Conservation (phyloP, 2,329 filamentous ascomycete genomes). For the Diaporthe sp. region DNA sequence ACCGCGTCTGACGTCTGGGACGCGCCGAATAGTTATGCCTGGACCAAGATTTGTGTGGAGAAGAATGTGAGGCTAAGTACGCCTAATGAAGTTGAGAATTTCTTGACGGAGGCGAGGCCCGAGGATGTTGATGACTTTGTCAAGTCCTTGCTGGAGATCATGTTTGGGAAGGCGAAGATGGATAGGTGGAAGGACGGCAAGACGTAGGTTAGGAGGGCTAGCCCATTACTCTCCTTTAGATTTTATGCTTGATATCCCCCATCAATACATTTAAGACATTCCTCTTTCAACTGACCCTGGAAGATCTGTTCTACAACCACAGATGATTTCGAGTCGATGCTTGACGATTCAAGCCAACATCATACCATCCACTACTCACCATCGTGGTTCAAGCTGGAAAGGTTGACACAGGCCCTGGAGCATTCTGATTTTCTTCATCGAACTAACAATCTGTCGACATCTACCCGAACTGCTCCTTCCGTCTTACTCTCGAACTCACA, state of each 20-base stretch:
- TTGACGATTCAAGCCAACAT: too few relatives aligned
- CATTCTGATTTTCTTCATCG: not conserved
- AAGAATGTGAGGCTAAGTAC: not conserved
- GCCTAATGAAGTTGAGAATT: not conserved
- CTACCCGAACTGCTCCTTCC: not conserved
- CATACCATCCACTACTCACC: not conserved
- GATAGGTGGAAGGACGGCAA: conserved; percentile 18
- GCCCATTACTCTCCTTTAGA: not conserved
- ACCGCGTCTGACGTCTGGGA: conserved; percentile 29
- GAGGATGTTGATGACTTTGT: conserved; percentile 35
- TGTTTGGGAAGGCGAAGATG: conserved; percentile 35
- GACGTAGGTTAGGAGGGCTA: not conserved
- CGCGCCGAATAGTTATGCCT: conserved; percentile 26
- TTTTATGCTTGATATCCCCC: too few relatives aligned
- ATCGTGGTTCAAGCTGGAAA: not conserved
- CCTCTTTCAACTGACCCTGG: too few relatives aligned
- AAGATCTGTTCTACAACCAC: too few relatives aligned
- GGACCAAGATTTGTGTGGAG: conserved; percentile 18
- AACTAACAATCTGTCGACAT: not conserved
- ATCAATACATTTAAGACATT: too few relatives aligned
- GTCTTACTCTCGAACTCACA: not conserved
- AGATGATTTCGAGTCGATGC: too few relatives aligned
- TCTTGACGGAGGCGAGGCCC: not conserved
- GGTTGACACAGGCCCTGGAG: too few relatives aligned
- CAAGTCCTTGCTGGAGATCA: conserved; percentile 17